These are phyloP conservation scores for Aspergillus ustus DNA, from an alignment of 2,329 filamentous ascomycete species.

Conservation along the genomic window DNA sequence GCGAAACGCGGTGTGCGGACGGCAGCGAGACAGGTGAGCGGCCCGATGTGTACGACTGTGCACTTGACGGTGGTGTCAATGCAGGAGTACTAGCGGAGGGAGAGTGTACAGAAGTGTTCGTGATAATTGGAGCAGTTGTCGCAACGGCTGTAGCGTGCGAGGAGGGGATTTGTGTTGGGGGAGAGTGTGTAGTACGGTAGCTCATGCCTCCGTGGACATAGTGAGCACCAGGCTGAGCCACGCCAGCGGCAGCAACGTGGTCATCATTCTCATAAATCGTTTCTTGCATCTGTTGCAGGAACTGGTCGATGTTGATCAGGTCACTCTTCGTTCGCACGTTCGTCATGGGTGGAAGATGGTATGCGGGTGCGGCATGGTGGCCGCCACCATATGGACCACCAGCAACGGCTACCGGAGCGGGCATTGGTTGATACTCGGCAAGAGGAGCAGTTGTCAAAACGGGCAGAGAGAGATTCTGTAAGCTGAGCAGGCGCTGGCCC, in stretches of 20 bases:
- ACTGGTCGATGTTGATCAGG: constrained; percentile 88
- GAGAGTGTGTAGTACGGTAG: constrained; percentile 63
- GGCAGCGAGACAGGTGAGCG: constrained; percentile 63
- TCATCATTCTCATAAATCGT: constrained; percentile 94
- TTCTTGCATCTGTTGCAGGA: constrained; percentile 93
- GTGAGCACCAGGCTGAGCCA: constrained; percentile 74
- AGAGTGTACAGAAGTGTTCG: constrained; percentile 48
- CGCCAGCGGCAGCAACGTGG: constrained; percentile 76
- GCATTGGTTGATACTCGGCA: constrained; percentile 58
- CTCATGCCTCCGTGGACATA: constrained; percentile 59
- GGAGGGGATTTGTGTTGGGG: constrained; percentile 50
- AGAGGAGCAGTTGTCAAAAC: constrained; percentile 62
- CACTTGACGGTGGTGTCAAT: constrained; percentile 65
- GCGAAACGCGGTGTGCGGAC: constrained; percentile 56
- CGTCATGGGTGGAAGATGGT: constrained; percentile 84
- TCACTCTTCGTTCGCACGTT: constrained; percentile 93
- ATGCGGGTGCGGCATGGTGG: constrained; percentile 73
- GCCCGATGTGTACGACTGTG: constrained; percentile 65
- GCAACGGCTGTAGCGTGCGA: constrained; percentile 46
- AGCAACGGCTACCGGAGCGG: constrained; percentile 61
- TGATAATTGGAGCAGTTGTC: constrained; percentile 44
- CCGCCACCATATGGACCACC: constrained; percentile 59
- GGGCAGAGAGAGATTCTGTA: constrained; percentile 71
- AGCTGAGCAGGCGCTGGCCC: constrained; percentile 81
- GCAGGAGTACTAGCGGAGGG: constrained; percentile 62